Base-by-base conservation (phyloP, 148 eudicot species). In the Persicaria maculosa region DNA sequence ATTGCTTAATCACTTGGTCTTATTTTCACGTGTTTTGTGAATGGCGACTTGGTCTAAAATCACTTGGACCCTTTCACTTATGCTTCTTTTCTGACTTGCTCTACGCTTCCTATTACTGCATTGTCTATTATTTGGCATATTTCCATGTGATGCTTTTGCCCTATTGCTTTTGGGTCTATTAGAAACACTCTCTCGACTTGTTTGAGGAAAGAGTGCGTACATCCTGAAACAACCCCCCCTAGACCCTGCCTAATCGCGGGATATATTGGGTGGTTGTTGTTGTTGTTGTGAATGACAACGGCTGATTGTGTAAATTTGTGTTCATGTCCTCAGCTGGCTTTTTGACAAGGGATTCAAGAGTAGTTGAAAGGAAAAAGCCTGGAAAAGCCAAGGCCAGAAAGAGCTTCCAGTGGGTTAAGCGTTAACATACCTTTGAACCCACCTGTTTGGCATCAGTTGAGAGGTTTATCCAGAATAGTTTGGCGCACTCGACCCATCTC, bases 371-470 rank as follows among this genome's bases (percentile, higher is more conserved):
- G 88, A 94, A 94, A 77, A 94, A 94, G 82, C 98, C 98, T 17
- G 98, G 98, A 16, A 90, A 88, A 85, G 98, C 98, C 22, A 94
- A 94, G 77, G 98, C 96, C 72, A 86, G 98, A 74, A 94, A 92
- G 87, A 91, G 98, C 78, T 94, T 87, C 92, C 98, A 94, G 74
- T 91, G 97, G 98, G 98, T 94, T 90, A 94, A 94, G 86, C 96
- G 98, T 84, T 94, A 71, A 81, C n/a, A 36, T 15, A 1, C 46
- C 47, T 20, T 57, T 57, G 10, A 1, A 7, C 0, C 22, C 62
- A 25, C 62, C 6, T 57, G 17, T 57, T 52, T 15, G 31, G 5
- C 62, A 6, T 57, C 25, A 57, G 62, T 57, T 19, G 36, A 6
- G 62, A 2, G 62, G 10, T 57, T 17, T 57, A 57, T 57, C 62